Percentiles rank a stretch among this genome's conserved stretches.
Conservation (phyloP, 116 monocot genomes). For the Trichopus zeylanicus region DNA sequence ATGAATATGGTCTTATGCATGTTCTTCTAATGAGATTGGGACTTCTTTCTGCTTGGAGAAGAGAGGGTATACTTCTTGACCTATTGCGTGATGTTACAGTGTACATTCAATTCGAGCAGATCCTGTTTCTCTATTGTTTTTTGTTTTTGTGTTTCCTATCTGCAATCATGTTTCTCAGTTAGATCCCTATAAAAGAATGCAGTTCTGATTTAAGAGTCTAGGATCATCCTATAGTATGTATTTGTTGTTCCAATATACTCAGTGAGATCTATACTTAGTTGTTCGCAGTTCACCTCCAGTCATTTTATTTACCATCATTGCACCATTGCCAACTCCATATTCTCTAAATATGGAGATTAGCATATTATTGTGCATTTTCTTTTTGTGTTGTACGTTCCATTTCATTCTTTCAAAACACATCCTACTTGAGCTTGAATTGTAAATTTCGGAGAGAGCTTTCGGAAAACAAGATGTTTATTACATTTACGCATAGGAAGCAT, state of each 20-base stretch:
- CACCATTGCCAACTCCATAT: no score
- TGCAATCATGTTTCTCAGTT: not conserved
- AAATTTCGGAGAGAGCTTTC: no score
- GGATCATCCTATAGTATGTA: not conserved
- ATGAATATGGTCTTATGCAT: not conserved
- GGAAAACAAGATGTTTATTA: no score
- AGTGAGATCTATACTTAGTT: not conserved
- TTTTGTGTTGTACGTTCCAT: no score
- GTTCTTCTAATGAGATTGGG: not conserved
- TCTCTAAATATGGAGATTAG: no score
- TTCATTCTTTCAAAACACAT: no score
- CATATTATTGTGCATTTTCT: no score
- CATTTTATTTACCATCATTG: not conserved
- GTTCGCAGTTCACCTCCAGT: no score
- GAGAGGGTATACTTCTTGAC: not conserved
- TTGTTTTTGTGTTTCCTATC: not conserved
- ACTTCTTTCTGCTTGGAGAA: not conserved
- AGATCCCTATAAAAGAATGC: no score
- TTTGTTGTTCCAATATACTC: not conserved
- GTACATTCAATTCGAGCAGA: not conserved
- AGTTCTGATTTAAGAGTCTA: no score
- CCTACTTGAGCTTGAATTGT: no score
- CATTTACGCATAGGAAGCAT: no score
- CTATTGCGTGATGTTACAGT: not conserved
- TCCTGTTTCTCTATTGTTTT: not conserved